A percentile compares a stretch with the other conserved stretches of the same genome.
phyloP scores from a whole-genome alignment of 352 stramenopile genomes.

The Sclerospora graminicola region DNA sequence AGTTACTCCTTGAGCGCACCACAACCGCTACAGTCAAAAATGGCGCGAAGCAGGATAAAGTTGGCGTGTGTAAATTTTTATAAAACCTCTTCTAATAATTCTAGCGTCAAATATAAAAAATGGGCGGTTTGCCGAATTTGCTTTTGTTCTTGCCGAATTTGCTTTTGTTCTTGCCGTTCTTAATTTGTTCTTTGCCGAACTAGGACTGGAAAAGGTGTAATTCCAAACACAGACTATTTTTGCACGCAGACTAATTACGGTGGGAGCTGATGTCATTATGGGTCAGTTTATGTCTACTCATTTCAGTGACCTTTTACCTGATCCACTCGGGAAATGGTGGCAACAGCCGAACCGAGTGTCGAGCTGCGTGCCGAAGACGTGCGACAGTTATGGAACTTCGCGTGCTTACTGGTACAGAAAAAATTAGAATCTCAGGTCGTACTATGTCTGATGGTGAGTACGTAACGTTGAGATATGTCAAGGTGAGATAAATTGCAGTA shows the following conservation, averaged over 20 bases:
- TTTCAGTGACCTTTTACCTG: slow-evolving; percentile 9
- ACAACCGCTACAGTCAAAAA: too few relatives aligned
- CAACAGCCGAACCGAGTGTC: background rate
- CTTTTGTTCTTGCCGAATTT: too few relatives aligned
- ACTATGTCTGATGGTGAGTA: slow-evolving; percentile 38
- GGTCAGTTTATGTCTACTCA: background rate
- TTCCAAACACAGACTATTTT: too few relatives aligned
- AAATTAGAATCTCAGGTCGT: slow-evolving; percentile 27
- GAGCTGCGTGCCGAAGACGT: slow-evolving; percentile 21
- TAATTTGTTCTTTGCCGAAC: too few relatives aligned
- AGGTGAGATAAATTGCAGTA: background rate
- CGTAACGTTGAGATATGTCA: background rate
- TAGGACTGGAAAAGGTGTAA: too few relatives aligned
- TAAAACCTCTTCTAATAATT: too few relatives aligned
- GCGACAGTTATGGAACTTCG: slow-evolving; percentile 54
- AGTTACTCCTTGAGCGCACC: too few relatives aligned
- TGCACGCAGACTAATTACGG: too few relatives aligned
- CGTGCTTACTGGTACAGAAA: slow-evolving; percentile 31
- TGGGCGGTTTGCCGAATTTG: too few relatives aligned
- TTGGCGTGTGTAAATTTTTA: too few relatives aligned
- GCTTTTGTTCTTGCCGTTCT: too few relatives aligned
- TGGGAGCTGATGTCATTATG: slow-evolving; percentile 6
- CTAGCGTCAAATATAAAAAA: too few relatives aligned
- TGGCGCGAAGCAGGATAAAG: background rate
- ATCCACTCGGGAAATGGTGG: slow-evolving; percentile 7